phyloP scores from a whole-genome alignment of 1,284 basidiomycete genomes.

The Ustilago xerochloae region DNA sequence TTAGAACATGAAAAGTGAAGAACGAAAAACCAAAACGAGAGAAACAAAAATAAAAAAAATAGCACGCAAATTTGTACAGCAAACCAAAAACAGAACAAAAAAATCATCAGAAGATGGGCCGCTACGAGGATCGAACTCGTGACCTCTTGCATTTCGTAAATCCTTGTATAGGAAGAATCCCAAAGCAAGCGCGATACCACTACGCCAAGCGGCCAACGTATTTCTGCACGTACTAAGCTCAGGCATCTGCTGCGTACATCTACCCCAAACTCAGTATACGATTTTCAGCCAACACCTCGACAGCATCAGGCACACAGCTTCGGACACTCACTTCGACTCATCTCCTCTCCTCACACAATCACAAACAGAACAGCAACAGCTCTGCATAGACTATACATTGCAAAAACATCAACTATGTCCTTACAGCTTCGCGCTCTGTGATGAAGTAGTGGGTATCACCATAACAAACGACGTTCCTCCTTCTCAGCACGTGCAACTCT shows the following conservation, averaged over 20 bases:
- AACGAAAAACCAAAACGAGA: no score
- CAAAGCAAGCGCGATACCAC: constrained; percentile 58
- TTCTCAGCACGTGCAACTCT: constrained; percentile 45
- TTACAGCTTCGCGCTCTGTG: no score
- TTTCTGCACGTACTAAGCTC: background rate
- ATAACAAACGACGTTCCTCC: constrained; percentile 54
- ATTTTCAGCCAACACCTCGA: no score
- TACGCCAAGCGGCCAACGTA: constrained; percentile 51
- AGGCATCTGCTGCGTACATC: background rate
- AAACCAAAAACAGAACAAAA: constrained; percentile 15
- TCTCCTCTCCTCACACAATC: background rate
- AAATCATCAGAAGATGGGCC: constrained; percentile 21
- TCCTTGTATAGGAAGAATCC: constrained; percentile 1
- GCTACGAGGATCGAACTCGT: constrained; percentile 58
- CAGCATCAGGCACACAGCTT: no score
- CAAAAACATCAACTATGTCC: no score
- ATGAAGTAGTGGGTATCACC: constrained; percentile 18
- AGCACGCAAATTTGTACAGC: no score
- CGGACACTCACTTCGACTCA: no score
- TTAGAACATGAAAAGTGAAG: no score
- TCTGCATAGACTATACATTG: background rate
- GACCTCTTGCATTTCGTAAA: constrained; percentile 46
- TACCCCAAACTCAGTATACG: background rate
- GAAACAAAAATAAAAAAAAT: no score
- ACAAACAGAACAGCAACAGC: background rate